Conservation (phyloP, 805 yeast genomes). For the Teunomyces tritomae region DNA sequence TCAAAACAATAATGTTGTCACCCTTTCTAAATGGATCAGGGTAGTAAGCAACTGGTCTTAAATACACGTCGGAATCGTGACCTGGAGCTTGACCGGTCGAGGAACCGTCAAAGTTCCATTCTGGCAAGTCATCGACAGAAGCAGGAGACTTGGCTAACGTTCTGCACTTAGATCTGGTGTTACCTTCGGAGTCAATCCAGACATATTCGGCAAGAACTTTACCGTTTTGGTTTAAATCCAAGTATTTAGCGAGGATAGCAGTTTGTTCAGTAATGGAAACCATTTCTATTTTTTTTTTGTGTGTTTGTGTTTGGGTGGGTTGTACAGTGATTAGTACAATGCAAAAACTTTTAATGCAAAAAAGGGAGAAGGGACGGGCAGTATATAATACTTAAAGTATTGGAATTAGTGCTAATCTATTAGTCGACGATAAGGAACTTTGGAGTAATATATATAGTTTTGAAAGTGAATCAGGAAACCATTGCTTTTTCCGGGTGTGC, state of each 20-base stretch:
- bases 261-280: conserved; percentile 61
- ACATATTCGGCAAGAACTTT: conserved; percentile 91
- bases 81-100: conserved; percentile 99
- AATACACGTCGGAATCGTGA: conserved; percentile 89
- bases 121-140: conserved; percentile 84
- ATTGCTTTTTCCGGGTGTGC: neutral
- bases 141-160: conserved; percentile 70
- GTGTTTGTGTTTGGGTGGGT: neutral
- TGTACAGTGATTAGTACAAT: conserved; percentile 1
- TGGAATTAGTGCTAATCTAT: neutral
- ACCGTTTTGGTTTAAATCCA: conserved; percentile 82
- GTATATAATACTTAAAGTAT: conserved; percentile 1
- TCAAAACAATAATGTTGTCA: conserved; percentile 89
- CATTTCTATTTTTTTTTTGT: conserved; percentile 16
- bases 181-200: conserved; percentile 95
- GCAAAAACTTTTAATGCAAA: neutral
- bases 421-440: neutral
- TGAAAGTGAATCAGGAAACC: neutral
- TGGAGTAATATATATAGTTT: neutral
- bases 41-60: conserved; percentile 94
- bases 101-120: conserved; percentile 99
- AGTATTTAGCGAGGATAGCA: conserved; percentile 76
- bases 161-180: conserved; percentile 90
- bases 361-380: neutral
- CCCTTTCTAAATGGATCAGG: conserved; percentile 98